Evolutionary conservation across 2,329 filamentous ascomycete species (phyloP).

Genomic region (Penicillium brasilianum): DNA sequence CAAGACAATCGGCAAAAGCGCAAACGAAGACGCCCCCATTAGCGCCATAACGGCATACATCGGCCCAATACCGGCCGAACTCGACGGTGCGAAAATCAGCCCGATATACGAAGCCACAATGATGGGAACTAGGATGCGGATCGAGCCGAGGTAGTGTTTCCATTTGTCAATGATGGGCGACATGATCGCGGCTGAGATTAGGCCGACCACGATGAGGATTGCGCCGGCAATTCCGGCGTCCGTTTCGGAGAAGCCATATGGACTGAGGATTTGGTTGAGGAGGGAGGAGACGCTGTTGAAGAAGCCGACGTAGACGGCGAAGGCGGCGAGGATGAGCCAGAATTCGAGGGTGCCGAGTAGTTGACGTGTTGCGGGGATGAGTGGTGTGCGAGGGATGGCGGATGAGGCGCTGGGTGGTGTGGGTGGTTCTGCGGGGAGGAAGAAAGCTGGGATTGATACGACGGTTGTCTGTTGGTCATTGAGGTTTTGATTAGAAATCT

Average conservation of each 20-base stretch:
- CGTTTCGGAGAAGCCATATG: constrained; percentile 82
- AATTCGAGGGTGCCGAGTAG: constrained; percentile 70
- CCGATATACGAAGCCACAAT: constrained; percentile 74
- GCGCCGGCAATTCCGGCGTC: constrained; percentile 90
- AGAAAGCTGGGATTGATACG: constrained; percentile 75
- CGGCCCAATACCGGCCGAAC: constrained; percentile 53
- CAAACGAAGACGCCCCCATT: constrained; percentile 80
- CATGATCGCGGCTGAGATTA: constrained; percentile 74
- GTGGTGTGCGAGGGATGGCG: constrained; percentile 59
- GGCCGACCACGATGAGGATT: constrained; percentile 84
- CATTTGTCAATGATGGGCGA: constrained; percentile 84
- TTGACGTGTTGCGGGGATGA: constrained; percentile 58
- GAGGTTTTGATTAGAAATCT: background rate
- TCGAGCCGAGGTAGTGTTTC: constrained; percentile 74
- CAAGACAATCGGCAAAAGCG: constrained; percentile 79
- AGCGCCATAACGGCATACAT: constrained; percentile 77
- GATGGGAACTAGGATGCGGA: constrained; percentile 76
- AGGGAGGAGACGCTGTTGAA: constrained; percentile 92
- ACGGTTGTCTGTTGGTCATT: constrained; percentile 58
- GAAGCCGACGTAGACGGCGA: constrained; percentile 81
- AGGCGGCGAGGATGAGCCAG: constrained; percentile 81
- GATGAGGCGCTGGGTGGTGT: constrained; percentile 75
- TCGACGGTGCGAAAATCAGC: constrained; percentile 79
- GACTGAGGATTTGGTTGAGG: constrained; percentile 85
- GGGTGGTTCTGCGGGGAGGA: constrained; percentile 76